phyloP scores from a whole-genome alignment of 305 asterid genomes.

The Salvia sclarea region DNA sequence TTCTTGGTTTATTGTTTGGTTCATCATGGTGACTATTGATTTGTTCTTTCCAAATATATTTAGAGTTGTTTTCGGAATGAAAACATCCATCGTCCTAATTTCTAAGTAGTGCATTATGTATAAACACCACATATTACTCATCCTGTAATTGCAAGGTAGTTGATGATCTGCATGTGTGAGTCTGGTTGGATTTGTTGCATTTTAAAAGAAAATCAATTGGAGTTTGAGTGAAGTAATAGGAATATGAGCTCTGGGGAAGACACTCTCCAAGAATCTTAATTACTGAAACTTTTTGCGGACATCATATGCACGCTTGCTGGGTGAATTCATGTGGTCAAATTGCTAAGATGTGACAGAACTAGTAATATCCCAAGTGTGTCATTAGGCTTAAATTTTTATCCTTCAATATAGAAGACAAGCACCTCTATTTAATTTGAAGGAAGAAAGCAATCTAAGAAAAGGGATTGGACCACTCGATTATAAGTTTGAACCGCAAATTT shows the following conservation, averaged over 20 bases:
- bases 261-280: background rate
- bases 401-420: background rate
- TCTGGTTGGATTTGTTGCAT: background rate
- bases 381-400: slow-evolving; percentile 5
- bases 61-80: background rate
- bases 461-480: background rate
- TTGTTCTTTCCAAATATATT: background rate
- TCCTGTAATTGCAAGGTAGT: background rate
- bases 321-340: slow-evolving; percentile 20
- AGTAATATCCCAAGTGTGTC: slow-evolving; percentile 17
- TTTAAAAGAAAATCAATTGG: background rate
- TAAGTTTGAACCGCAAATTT: background rate
- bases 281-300: background rate
- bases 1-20: slow-evolving; percentile 15
- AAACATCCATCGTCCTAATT: background rate
- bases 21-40: slow-evolving; percentile 8
- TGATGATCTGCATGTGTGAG: slow-evolving; percentile 5
- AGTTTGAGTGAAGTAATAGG: background rate
- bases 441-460: background rate
- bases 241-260: background rate
- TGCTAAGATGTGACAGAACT: slow-evolving; percentile 9
- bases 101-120: background rate
- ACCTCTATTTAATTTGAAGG: background rate
- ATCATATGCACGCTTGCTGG: slow-evolving; percentile 2
- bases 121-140: background rate